A percentile compares a stretch with the other conserved stretches of the same genome.
Conservation (phyloP, 2,329 filamentous ascomycete genomes). For the Neoarthrinium moseri region DNA sequence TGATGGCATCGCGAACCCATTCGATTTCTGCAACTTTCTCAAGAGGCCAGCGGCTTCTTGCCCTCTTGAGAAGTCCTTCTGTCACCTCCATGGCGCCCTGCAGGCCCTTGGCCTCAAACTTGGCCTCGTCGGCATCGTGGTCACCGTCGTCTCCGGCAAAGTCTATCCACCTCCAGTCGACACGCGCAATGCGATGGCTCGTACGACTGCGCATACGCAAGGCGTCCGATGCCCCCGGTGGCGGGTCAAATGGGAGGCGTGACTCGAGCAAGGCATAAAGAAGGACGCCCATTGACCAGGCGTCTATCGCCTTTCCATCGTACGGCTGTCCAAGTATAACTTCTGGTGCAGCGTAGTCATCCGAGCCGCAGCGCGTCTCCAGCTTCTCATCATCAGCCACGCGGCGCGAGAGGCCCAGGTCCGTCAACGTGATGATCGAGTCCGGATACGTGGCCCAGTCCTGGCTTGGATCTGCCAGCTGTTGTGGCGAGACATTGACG, state of each 20-base stretch:
- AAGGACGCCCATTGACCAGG: constrained; percentile 91
- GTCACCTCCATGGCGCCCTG: constrained; percentile 78
- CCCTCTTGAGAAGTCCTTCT: constrained; percentile 80
- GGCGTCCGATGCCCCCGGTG: constrained; percentile 75
- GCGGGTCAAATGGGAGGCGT: constrained; percentile 88
- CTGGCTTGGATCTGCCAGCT: constrained; percentile 60
- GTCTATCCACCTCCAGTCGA: constrained; percentile 93
- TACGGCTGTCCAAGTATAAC: constrained; percentile 95
- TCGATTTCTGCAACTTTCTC: constrained; percentile 68
- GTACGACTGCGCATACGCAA: constrained; percentile 77
- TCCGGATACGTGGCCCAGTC: constrained; percentile 77
- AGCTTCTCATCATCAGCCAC: constrained; percentile 84
- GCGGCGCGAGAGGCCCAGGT: constrained; percentile 84
- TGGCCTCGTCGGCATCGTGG: constrained; percentile 67
- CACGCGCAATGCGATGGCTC: constrained; percentile 90
- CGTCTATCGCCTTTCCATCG: constrained; percentile 87
- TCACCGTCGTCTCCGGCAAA: constrained; percentile 84
- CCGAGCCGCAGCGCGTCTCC: constrained; percentile 91
- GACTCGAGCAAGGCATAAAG: constrained; percentile 92
- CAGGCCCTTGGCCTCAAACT: constrained; percentile 63
- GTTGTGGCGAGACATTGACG: constrained; percentile 72
- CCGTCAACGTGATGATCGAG: constrained; percentile 84
- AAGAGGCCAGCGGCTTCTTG: constrained; percentile 73
- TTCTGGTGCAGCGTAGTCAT: constrained; percentile 96
- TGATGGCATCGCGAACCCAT: constrained; percentile 77